Evolutionary conservation across 208 protist species (phyloP).

Genomic region (Polymyxa betae): DNA sequence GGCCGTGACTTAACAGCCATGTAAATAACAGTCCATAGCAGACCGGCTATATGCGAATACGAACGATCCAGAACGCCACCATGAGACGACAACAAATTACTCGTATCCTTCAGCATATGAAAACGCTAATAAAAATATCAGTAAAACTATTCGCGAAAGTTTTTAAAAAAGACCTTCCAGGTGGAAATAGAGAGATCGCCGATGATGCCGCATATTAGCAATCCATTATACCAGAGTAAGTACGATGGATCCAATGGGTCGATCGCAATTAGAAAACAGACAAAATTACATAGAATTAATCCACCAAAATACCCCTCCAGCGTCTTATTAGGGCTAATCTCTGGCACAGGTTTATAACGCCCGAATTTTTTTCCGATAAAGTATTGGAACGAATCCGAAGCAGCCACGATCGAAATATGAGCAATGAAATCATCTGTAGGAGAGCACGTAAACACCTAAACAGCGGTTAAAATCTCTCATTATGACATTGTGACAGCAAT

Average conservation of each 20-base stretch:
- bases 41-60: slow-evolving; percentile 38
- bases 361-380: slow-evolving; percentile 37
- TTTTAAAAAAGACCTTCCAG: background rate
- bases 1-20: background rate
- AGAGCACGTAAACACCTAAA: slow-evolving; percentile 2
- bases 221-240: slow-evolving; percentile 28
- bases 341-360: slow-evolving; percentile 29
- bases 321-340: slow-evolving; percentile 42
- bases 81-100: slow-evolving; percentile 49
- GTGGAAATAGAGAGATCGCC: background rate
- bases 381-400: slow-evolving; percentile 49
- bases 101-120: slow-evolving; percentile 52
- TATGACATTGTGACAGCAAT: background rate
- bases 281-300: background rate
- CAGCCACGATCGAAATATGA: slow-evolving; percentile 15
- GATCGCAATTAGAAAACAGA: background rate
- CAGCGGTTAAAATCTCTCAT: background rate
- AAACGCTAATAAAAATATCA: background rate
- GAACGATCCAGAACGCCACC: slow-evolving; percentile 33
- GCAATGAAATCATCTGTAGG: background rate
- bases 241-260: background rate
- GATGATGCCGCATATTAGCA: slow-evolving; percentile 6
- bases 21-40: slow-evolving; percentile 30
- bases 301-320: slow-evolving; percentile 40
- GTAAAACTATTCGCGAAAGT: background rate